These are phyloP conservation scores for Sinapis alba DNA, from an alignment of 441 rosid genomes.

Conservation along the genomic window DNA sequence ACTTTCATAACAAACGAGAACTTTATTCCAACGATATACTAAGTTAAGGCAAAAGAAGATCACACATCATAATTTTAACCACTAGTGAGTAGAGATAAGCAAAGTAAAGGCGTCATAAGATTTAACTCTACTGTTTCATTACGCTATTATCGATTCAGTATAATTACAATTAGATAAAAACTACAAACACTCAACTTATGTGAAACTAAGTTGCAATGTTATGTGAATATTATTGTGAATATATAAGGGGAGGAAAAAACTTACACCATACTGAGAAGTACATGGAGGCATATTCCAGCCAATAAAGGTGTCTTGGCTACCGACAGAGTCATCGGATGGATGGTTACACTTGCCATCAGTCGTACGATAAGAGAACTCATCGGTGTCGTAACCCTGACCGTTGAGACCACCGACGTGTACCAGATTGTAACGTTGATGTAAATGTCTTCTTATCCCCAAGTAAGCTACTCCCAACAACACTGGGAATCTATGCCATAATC, in stretches of 20 bases:
- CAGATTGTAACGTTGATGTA: constrained; percentile 73
- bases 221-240: background rate
- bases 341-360: constrained; percentile 69
- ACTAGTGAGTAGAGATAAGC: background rate
- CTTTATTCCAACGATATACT: background rate
- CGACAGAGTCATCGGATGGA: constrained; percentile 53
- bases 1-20: background rate
- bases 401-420: constrained; percentile 52
- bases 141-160: background rate
- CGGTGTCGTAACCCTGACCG: constrained; percentile 50
- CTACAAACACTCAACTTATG: background rate
- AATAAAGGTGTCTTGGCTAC: constrained; percentile 61
- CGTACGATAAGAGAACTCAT: constrained; percentile 54
- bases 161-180: background rate
- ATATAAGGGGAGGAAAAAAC: background rate
- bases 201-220: background rate
- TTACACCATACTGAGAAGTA: constrained; percentile 53
- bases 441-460: constrained; percentile 61
- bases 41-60: background rate
- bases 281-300: constrained; percentile 70
- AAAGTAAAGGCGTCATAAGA: background rate
- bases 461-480: constrained; percentile 58
- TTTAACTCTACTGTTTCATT: background rate
- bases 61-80: constrained; percentile 18
- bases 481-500: constrained; percentile 66